These are phyloP conservation scores for Neofusicoccum parvum DNA, from an alignment of 2,329 filamentous ascomycete genomes.

Conservation along the genomic window DNA sequence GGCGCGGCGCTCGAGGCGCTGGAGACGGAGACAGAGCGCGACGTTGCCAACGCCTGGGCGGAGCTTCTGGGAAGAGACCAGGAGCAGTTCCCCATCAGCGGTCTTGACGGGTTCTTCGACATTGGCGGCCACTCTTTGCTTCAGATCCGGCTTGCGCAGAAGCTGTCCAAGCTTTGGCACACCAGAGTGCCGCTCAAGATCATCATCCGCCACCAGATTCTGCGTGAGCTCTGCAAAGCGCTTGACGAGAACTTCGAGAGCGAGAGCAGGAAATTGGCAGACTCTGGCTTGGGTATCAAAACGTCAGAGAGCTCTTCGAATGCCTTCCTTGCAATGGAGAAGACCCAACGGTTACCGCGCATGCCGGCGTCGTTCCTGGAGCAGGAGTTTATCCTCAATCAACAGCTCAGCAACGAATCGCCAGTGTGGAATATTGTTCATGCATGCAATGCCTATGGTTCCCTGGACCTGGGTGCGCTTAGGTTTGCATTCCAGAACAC, in stretches of 20 bases:
- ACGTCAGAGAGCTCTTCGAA: background rate
- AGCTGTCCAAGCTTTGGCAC: slow-evolving; percentile 12
- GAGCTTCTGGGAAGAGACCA: slow-evolving; percentile 5
- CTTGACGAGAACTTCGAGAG: background rate
- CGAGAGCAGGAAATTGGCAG: too few species aligned
- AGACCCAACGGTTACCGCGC: background rate
- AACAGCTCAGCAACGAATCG: background rate
- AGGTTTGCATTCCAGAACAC: background rate
- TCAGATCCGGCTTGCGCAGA: slow-evolving; percentile 20
- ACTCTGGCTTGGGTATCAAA: background rate
- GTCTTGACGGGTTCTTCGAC: slow-evolving; percentile 18
- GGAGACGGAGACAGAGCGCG: slow-evolving; percentile 1
- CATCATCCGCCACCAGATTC: slow-evolving; percentile 13
- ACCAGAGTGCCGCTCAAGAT: slow-evolving; percentile 13
- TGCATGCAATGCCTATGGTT: background rate
- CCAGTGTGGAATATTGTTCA: slow-evolving; percentile 8
- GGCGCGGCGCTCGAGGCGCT: background rate
- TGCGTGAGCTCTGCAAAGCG: slow-evolving; percentile 6
- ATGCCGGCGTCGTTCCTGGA: slow-evolving; percentile 6
- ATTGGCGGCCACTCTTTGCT: slow-evolving; percentile 22
- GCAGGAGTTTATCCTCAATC: slow-evolving; percentile 2
- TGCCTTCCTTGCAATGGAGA: background rate
- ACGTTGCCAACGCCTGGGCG: slow-evolving; percentile 14
- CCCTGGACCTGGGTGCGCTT: background rate
- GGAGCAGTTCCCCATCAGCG: background rate